Conservation (phyloP, 371 early-diverging fungal species). For the Mucor piriformis region DNA sequence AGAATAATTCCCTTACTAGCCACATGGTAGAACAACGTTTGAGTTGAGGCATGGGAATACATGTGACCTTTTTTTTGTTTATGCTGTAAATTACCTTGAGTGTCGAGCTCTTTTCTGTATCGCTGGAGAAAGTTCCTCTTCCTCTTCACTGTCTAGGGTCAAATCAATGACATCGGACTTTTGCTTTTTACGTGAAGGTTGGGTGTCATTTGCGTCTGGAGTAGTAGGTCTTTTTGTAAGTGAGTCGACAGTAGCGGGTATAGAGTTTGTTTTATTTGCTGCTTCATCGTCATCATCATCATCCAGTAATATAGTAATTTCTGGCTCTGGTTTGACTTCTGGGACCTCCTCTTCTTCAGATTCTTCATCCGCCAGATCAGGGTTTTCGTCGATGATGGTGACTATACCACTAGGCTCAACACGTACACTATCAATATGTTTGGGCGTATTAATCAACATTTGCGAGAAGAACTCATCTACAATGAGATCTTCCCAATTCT, state of each 20-base stretch:
- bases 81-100: too few relatives aligned
- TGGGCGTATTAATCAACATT: slow-evolving; percentile 54
- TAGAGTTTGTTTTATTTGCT: background rate
- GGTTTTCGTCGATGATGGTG: slow-evolving; percentile 39
- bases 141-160: slow-evolving; percentile 66
- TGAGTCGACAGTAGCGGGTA: background rate
- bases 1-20: too few relatives aligned
- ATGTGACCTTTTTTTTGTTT: too few relatives aligned
- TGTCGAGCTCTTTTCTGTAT: background rate
- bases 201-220: background rate
- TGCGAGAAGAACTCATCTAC: slow-evolving; percentile 72
- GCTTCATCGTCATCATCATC: slow-evolving; percentile 17
- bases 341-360: slow-evolving; percentile 2
- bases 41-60: too few relatives aligned
- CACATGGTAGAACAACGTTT: too few relatives aligned
- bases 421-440: slow-evolving; percentile 57
- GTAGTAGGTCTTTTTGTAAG: background rate
- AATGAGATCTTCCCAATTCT: slow-evolving; percentile 62
- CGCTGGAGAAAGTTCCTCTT: slow-evolving; percentile 11
- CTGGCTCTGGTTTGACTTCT: background rate
- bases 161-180: slow-evolving; percentile 60
- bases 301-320: slow-evolving; percentile 20
- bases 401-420: slow-evolving; percentile 67
- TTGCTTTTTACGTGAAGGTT: slow-evolving; percentile 1
- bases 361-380: slow-evolving; percentile 23